Percentiles rank a stretch among this genome's conserved stretches.
Evolutionary conservation across 352 stramenopile species (phyloP).

Genomic region (Pythium guiyangense): DNA sequence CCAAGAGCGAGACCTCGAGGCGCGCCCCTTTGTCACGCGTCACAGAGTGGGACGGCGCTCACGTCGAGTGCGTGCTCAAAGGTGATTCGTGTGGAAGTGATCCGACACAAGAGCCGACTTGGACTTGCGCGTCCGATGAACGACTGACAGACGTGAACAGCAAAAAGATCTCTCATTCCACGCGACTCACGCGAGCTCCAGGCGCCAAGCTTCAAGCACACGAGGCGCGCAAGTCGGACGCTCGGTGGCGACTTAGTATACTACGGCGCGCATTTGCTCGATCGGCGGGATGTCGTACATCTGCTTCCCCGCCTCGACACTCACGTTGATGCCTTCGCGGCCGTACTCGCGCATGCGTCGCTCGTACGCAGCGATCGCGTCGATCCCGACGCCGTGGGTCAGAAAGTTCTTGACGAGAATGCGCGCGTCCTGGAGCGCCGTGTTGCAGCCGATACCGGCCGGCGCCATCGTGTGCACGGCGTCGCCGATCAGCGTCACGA

Average conservation of each 20-base stretch:
- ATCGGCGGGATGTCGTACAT: slow-evolving; percentile 44
- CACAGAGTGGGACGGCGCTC: no score
- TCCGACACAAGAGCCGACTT: no score
- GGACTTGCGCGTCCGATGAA: no score
- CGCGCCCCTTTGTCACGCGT: no score
- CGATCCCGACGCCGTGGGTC: slow-evolving; percentile 33
- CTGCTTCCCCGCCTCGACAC: slow-evolving; percentile 32
- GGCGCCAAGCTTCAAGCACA: no score
- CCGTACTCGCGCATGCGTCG: slow-evolving; percentile 45
- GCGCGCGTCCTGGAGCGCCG: slow-evolving; percentile 45
- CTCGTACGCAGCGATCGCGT: slow-evolving; percentile 51
- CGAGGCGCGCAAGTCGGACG: no score
- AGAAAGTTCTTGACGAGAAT: slow-evolving; percentile 41
- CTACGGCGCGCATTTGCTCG: slow-evolving; percentile 39
- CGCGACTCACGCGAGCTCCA: no score
- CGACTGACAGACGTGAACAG: no score
- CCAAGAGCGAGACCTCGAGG: no score
- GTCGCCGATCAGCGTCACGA: slow-evolving; percentile 54
- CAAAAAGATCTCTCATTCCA: no score
- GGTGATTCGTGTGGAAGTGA: no score
- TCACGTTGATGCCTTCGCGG: slow-evolving; percentile 32
- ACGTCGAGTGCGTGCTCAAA: no score
- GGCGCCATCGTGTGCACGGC: slow-evolving; percentile 62
- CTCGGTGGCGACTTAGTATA: slow-evolving; percentile 16
- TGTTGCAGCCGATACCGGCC: slow-evolving; percentile 49